Evolutionary conservation across 1,139 yeast species (phyloP).

Genomic region (Casaregolazyma lundiana): DNA sequence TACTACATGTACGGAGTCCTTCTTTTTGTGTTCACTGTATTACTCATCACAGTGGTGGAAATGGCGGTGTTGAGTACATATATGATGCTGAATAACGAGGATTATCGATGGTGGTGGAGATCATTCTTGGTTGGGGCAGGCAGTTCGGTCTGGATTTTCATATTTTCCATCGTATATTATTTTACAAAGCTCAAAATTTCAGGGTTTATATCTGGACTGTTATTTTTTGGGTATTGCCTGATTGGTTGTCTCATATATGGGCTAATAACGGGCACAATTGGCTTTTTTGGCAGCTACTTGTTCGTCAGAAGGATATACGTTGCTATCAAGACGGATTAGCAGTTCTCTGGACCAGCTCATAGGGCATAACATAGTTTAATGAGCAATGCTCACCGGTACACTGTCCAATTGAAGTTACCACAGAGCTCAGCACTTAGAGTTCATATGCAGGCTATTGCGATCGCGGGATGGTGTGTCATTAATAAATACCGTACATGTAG

Average conservation of each 20-base stretch:
- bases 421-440: too few relatives aligned
- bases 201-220: conserved; percentile 64
- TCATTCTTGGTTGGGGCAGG: conserved; percentile 70
- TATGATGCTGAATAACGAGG: conserved; percentile 55
- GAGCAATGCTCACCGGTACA: too few relatives aligned
- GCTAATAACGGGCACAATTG: conserved; percentile 71
- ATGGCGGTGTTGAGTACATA: conserved; percentile 71
- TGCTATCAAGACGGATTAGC: conserved; percentile 53
- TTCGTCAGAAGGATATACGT: conserved; percentile 58
- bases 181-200: conserved; percentile 30
- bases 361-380: too few relatives aligned
- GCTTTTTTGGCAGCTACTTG: conserved; percentile 57
- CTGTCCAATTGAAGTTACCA: too few relatives aligned
- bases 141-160: conserved; percentile 63
- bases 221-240: conserved; percentile 69
- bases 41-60: conserved; percentile 62
- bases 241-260: conserved; percentile 62
- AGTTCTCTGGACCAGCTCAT: too few relatives aligned
- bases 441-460: too few relatives aligned
- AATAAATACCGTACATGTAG: background rate
- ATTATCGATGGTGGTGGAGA: conserved; percentile 82
- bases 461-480: background rate
- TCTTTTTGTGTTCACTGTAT: conserved; percentile 54
- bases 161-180: conserved; percentile 67
- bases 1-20: conserved; percentile 79